These are phyloP conservation scores for Sporobolomyces roseus DNA, from an alignment of 768 basidiomycete species.

Conservation along the genomic window DNA sequence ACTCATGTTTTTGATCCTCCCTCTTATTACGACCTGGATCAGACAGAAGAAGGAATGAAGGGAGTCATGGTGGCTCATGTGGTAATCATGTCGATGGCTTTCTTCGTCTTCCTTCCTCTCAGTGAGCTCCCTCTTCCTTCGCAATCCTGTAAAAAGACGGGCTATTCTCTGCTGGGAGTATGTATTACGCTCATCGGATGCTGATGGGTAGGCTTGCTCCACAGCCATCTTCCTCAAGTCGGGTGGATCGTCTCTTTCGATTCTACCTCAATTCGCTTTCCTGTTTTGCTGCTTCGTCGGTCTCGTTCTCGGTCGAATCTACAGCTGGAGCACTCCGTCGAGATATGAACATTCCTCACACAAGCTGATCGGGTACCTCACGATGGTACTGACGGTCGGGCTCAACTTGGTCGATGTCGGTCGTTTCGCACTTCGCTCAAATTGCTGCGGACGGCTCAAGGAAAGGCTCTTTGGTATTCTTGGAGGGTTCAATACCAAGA, in stretches of 20 bases:
- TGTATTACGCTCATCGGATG: neutral
- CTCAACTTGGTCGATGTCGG: constrained; percentile 59
- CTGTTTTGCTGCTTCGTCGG: constrained; percentile 62
- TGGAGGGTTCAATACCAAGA: constrained; percentile 3
- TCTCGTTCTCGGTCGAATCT: constrained; percentile 63
- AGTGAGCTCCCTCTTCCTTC: constrained; percentile 55
- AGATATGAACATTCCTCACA: constrained; percentile 64
- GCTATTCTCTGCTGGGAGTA: neutral
- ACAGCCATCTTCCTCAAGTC: constrained; percentile 76
- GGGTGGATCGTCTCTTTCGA: constrained; percentile 62
- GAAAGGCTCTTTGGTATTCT: too few relatives aligned
- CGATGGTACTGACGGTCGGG: constrained; percentile 54
- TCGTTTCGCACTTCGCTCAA: constrained; percentile 16
- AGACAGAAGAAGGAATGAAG: constrained; percentile 12
- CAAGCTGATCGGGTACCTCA: constrained; percentile 60
- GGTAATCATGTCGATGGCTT: constrained; percentile 70
- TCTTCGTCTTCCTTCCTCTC: constrained; percentile 74
- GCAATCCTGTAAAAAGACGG: neutral
- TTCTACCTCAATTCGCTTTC: constrained; percentile 60
- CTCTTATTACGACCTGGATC: constrained; percentile 78
- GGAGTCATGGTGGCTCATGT: constrained; percentile 57
- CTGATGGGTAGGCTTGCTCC: too few relatives aligned
- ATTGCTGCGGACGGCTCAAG: constrained; percentile 6
- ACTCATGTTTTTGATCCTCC: constrained; percentile 67
- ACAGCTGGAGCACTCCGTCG: constrained; percentile 74